phyloP scores from a whole-genome alignment of 2,329 filamentous ascomycete genomes.

The Pezicula carpinea region DNA sequence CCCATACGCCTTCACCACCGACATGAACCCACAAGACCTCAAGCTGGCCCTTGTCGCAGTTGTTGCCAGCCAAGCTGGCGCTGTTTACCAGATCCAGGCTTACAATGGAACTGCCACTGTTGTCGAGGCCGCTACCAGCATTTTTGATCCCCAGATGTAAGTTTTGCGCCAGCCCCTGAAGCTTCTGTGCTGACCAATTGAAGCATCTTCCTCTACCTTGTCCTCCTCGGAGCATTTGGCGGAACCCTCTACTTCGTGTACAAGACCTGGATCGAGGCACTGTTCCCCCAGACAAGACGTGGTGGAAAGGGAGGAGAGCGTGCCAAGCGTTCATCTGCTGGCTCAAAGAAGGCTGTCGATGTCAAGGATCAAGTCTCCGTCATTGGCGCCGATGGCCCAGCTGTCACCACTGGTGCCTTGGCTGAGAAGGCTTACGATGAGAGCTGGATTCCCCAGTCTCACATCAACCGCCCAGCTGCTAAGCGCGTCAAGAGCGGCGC shows the following conservation, averaged over 20 bases:
- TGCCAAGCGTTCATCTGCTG: constrained; percentile 54
- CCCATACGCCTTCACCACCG: constrained; percentile 80
- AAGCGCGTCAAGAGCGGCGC: constrained; percentile 57
- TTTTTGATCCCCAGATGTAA: constrained; percentile 95
- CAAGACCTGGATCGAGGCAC: constrained; percentile 92
- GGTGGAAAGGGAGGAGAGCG: constrained; percentile 33
- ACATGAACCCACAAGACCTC: constrained; percentile 90
- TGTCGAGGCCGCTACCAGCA: constrained; percentile 84
- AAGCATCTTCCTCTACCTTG: constrained; percentile 95
- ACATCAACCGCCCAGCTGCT: constrained; percentile 80
- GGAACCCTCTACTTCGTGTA: constrained; percentile 94
- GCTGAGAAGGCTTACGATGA: constrained; percentile 29
- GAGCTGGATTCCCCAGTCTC: constrained; percentile 44
- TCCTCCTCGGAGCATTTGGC: constrained; percentile 73
- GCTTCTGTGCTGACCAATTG: constrained; percentile 17
- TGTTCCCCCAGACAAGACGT: constrained; percentile 85
- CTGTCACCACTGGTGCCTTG: constrained; percentile 25
- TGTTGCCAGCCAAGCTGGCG: constrained; percentile 60
- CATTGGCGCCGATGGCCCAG: constrained; percentile 49
- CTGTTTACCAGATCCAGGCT: constrained; percentile 70
- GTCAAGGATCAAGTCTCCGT: constrained; percentile 52
- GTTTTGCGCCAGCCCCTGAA: constrained; percentile 28
- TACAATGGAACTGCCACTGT: constrained; percentile 81
- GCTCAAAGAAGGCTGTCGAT: constrained; percentile 63
- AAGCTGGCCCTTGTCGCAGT: constrained; percentile 73